Evolutionary conservation across 176 grass and related monocot genomes (phyloP), one percentile per base, ranked within the genome.

Genomic region (Rhynchospora tenuis): DNA sequence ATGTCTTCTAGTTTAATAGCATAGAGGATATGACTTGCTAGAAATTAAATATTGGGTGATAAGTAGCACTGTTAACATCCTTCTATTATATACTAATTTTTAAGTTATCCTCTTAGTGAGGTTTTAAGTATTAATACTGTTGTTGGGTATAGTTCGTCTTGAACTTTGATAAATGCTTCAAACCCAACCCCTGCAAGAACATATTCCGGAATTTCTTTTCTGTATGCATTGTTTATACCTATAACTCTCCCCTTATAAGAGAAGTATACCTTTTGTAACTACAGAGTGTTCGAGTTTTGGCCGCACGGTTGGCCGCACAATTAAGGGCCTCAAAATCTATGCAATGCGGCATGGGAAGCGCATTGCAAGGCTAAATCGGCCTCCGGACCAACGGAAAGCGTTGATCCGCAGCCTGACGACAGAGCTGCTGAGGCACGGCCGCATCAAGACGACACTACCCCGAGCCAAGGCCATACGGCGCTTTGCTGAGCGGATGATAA

Each of bases 401-500:
- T 88, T 95, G 24, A 61, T 95, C 54, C 96, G 91, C 43, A 89
- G 96, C 16, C 89, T 99, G 61, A 95, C 89, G 57, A 95, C 96
- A 0, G 89, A 99, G 62, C 83, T 92, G 46, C 82, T 99, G n/a
- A 93, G 91, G 64, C 88, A 93, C 31, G 96, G 93, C 33, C 88
- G 96, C 76, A 99, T 99, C 82, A 99, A 95, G 86, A 99, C 96
- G 46, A 95, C 91, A 3, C 87, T 88, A 64, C 79, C 93, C 79
- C 91, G 91, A 45, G 93, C 96, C 75, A 95, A 92, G 56, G 93
- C 96, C 23, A 99, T 99, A 88, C 88, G 96, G 58, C 93, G 91
- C 70, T 95, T 77, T 46, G 91, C 93, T 9, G 93, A 99, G 11
- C 89, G 91, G 86, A 95, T 99, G 96, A 92, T 93, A 87, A 99